phyloP scores from a whole-genome alignment of 345 rosid genomes.

The Litchi chinensis region DNA sequence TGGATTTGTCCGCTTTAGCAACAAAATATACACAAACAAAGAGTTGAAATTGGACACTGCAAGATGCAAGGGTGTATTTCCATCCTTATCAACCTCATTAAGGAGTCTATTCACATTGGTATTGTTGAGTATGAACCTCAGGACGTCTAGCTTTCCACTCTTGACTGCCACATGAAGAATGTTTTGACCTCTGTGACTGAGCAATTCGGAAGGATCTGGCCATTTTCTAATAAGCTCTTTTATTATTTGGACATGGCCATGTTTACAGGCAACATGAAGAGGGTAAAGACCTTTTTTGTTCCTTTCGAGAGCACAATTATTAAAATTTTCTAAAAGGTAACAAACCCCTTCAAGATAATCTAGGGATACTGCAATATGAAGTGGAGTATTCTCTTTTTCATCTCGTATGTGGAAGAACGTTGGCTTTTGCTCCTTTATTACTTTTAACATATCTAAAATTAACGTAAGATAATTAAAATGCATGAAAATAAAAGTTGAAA shows the following conservation, averaged over 20 bases:
- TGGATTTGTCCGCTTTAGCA: too few species aligned
- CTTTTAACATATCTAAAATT: slow-evolving; percentile 12
- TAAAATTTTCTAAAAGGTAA: not conserved
- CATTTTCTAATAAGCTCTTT: slow-evolving; percentile 18
- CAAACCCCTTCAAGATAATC: slow-evolving; percentile 1
- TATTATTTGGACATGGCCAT: slow-evolving; percentile 19
- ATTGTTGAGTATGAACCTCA: slow-evolving; percentile 17
- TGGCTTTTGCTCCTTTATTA: not conserved
- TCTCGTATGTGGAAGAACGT: not conserved
- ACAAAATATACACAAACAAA: too few species aligned
- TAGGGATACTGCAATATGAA: slow-evolving; percentile 15
- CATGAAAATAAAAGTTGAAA: not conserved
- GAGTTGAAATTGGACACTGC: too few species aligned
- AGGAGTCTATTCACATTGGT: slow-evolving; percentile 7
- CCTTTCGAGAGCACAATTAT: not conserved
- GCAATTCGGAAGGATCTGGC: slow-evolving; percentile 23
- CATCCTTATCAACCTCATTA: slow-evolving; percentile 28
- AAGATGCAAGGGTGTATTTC: slow-evolving; percentile 31
- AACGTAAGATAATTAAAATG: not conserved
- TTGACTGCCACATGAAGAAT: slow-evolving; percentile 38
- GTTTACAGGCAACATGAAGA: slow-evolving; percentile 29
- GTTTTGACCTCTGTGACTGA: slow-evolving; percentile 19
- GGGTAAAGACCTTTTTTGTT: slow-evolving; percentile 28
- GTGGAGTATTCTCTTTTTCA: not conserved
- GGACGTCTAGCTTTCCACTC: slow-evolving; percentile 16